phyloP scores from a whole-genome alignment of 1,139 yeast genomes.

The Pichiaceae sp. region DNA sequence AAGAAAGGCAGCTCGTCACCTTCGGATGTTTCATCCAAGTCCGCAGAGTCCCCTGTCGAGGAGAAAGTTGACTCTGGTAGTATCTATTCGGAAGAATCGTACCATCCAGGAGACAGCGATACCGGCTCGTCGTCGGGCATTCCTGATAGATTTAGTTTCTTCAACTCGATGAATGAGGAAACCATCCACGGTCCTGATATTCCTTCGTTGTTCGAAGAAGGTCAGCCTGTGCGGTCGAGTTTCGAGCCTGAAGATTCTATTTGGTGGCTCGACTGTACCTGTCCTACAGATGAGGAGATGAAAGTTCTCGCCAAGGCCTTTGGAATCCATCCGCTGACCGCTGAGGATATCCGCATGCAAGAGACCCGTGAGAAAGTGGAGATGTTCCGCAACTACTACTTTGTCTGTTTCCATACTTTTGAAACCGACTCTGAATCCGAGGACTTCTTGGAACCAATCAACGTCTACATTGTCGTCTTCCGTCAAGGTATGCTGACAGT shows the following conservation, averaged over 20 bases:
- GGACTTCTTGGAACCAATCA: constrained; percentile 79
- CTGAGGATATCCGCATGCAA: constrained; percentile 79
- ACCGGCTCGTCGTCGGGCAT: constrained; percentile 10
- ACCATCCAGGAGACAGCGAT: neutral
- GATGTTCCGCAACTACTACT: constrained; percentile 63
- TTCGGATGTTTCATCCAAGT: constrained; percentile 5
- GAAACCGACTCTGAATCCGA: constrained; percentile 70
- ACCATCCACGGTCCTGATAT: constrained; percentile 87
- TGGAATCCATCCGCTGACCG: constrained; percentile 79
- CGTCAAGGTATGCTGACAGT: constrained; percentile 76
- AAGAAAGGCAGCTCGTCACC: neutral
- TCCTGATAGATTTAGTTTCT: constrained; percentile 78
- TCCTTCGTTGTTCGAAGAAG: constrained; percentile 61
- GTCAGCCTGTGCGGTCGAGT: constrained; percentile 54
- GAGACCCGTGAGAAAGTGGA: constrained; percentile 84
- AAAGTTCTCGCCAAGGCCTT: constrained; percentile 39
- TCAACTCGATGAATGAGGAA: constrained; percentile 72
- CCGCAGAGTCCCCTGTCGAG: neutral
- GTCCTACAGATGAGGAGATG: constrained; percentile 29
- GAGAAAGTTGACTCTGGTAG: neutral
- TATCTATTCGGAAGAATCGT: neutral
- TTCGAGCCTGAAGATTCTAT: constrained; percentile 54
- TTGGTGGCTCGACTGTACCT: constrained; percentile 66
- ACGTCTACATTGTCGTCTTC: constrained; percentile 83
- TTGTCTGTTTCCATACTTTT: constrained; percentile 77